Percentiles rank a stretch among this genome's conserved stretches.
Conservation (phyloP, 2,329 filamentous ascomycete genomes). For the Fusarium staphyleae region DNA sequence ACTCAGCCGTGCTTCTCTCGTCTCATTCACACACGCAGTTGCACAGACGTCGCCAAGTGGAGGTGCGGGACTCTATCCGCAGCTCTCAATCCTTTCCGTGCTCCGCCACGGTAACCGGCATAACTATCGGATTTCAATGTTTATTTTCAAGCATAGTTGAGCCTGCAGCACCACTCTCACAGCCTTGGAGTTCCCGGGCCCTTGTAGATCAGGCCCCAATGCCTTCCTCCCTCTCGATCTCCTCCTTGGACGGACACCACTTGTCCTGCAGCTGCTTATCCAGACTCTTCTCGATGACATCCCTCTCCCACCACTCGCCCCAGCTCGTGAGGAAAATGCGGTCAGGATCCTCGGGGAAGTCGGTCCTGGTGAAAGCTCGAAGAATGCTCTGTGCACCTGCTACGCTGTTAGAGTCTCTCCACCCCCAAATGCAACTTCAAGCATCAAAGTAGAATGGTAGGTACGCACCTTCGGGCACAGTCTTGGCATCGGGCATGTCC, state of each 20-base stretch:
- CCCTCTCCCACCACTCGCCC: constrained; percentile 63
- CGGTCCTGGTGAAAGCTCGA: constrained; percentile 52
- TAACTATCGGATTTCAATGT: neutral
- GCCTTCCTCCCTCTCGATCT: constrained; percentile 55
- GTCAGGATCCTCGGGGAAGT: constrained; percentile 59
- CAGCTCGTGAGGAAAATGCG: constrained; percentile 63
- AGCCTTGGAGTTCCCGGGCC: too few relatives aligned
- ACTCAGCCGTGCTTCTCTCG: too few relatives aligned
- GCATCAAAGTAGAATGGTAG: neutral
- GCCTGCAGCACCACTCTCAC: too few relatives aligned
- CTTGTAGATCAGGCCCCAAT: constrained; percentile 9
- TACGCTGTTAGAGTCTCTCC: constrained; percentile 18
- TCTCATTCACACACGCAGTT: neutral
- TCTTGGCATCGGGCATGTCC: constrained; percentile 57
- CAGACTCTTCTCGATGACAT: constrained; percentile 50
- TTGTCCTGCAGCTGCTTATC: constrained; percentile 59
- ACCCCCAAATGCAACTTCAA: neutral
- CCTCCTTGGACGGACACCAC: constrained; percentile 57
- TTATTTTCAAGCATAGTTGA: too few relatives aligned
- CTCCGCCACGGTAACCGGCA: neutral
- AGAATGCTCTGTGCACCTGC: constrained; percentile 56
- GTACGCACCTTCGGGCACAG: constrained; percentile 52
- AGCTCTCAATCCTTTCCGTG: too few relatives aligned
- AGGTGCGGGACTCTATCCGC: too few relatives aligned
- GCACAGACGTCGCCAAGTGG: neutral